These are phyloP conservation scores for Beauveria australis DNA, from an alignment of 2,329 filamentous ascomycete genomes.

Conservation along the genomic window DNA sequence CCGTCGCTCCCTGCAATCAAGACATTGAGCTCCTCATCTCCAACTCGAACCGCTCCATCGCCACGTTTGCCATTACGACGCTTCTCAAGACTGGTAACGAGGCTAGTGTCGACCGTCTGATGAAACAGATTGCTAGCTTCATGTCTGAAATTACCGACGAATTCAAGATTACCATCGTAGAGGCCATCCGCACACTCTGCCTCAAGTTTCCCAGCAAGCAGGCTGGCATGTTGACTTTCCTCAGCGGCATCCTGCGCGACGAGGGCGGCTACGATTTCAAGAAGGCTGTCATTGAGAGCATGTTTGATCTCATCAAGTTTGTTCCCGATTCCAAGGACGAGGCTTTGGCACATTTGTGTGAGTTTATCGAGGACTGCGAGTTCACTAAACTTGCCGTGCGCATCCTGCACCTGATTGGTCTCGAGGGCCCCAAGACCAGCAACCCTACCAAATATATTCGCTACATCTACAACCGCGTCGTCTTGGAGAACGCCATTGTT, in stretches of 20 bases:
- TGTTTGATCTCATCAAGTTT: constrained; percentile 99
- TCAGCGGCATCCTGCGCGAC: constrained; percentile 91
- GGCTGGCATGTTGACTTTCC: constrained; percentile 93
- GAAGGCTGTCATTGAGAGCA: constrained; percentile 93
- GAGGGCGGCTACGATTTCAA: constrained; percentile 99
- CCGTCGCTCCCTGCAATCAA: constrained; percentile 88
- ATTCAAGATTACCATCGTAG: constrained; percentile 99
- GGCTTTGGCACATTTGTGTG: constrained; percentile 88
- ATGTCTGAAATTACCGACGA: constrained; percentile 99
- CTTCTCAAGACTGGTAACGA: constrained; percentile 98
- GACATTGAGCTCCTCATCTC: constrained; percentile 96
- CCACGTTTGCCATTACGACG: constrained; percentile 96
- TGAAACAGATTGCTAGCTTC: constrained; percentile 97
- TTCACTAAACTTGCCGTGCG: constrained; percentile 96
- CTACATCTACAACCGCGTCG: constrained; percentile 98
- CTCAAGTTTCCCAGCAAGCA: constrained; percentile 98
- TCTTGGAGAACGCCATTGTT: constrained; percentile 93
- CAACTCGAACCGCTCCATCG: constrained; percentile 94
- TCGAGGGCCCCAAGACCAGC: constrained; percentile 89
- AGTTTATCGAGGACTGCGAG: constrained; percentile 99
- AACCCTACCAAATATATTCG: constrained; percentile 98
- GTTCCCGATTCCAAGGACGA: constrained; percentile 78
- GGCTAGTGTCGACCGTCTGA: constrained; percentile 88
- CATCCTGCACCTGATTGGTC: constrained; percentile 85
- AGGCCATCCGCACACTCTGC: constrained; percentile 92